Evolutionary conservation across 805 yeast species (phyloP), one percentile per base, ranked within the genome.

Genomic region (Schwanniomyces yamadae): DNA sequence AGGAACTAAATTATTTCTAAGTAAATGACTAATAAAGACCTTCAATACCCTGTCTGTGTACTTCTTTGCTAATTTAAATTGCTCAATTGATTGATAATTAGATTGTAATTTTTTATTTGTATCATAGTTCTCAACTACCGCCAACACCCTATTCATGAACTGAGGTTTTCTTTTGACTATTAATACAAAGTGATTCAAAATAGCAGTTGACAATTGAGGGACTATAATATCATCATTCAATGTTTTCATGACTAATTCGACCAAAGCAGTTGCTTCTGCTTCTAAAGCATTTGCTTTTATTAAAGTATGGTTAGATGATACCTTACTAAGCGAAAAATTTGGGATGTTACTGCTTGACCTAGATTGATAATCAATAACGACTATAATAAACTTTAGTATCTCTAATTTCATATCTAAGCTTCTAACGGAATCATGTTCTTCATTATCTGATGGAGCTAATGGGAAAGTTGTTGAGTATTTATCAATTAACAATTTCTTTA

Each of bases 151-250:
- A 20, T 73, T 65, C 2, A 78, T 62, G 29, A 75, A 69, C 33
- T 76, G 78, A 2, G 87, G 82, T 49, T 95, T 77, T 21, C 78
- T 68, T 47, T 78, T 80, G 44, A 85, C 72, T 23, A 93, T 59
- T 11, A 77, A 67, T 5, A 84, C 67, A 14, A 83, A 61, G 33
- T 81, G 79, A 48, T 84, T 79, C 18, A 88, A 58, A 0, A 85
- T 69, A 5, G 95, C 85, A 11, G 87, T 75, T 34, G 84, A 75
- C 3, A 78, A 46, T 4, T 84, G 77, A 1, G 68, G 45, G 9
- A 82, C 68, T 30, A 68, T 44, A 33, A 80, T 69, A 59, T 78
- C 84, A 22, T 73, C 79, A 26, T 69, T 65, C 36, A 90, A 63
- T 12, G 73, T 63, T 29, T 68, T 64, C 31, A 88, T 62, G 20